Conservation (phyloP, 1,284 basidiomycete genomes). For the Trichosporon ovoides region DNA sequence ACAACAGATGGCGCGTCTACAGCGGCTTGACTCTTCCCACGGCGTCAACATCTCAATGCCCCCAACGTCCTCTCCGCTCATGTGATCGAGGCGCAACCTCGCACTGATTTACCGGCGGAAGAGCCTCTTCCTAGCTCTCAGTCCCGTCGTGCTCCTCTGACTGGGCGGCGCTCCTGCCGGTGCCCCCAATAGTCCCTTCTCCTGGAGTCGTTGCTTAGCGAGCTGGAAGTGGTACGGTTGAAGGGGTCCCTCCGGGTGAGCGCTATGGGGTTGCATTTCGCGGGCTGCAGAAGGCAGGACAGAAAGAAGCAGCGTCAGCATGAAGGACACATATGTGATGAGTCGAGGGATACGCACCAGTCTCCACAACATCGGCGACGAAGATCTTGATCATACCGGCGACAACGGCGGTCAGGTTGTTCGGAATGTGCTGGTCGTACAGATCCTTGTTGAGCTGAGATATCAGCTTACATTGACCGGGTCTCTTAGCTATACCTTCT, state of each 20-base stretch:
- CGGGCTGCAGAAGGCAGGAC: slow-evolving; percentile 14
- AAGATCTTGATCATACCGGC: slow-evolving; percentile 46
- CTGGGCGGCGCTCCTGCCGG: slow-evolving; percentile 6
- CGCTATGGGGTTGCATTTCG: slow-evolving; percentile 33
- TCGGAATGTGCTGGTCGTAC: slow-evolving; percentile 37
- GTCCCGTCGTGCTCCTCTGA: slow-evolving; percentile 12
- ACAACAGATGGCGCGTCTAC: not conserved
- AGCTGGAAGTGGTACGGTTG: slow-evolving; percentile 41
- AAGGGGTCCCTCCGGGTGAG: slow-evolving; percentile 34
- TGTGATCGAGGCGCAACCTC: too few species aligned
- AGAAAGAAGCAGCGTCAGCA: not conserved
- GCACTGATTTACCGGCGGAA: slow-evolving; percentile 25
- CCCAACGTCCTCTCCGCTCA: too few species aligned
- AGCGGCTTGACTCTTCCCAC: not conserved
- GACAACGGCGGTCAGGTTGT: slow-evolving; percentile 30
- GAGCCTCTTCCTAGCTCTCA: slow-evolving; percentile 27
- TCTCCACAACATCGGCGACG: slow-evolving; percentile 42
- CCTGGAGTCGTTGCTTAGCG: slow-evolving; percentile 33
- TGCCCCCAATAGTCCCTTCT: slow-evolving; percentile 25
- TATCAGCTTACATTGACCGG: not conserved
- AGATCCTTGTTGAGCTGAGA: slow-evolving; percentile 37
- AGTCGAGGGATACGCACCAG: slow-evolving; percentile 10
- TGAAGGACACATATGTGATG: not conserved
- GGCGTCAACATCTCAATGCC: too few species aligned
- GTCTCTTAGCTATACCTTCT: slow-evolving; percentile 24